These are phyloP conservation scores for Plasmodiophora brassicae DNA, from an alignment of 208 protist species.

Conservation along the genomic window DNA sequence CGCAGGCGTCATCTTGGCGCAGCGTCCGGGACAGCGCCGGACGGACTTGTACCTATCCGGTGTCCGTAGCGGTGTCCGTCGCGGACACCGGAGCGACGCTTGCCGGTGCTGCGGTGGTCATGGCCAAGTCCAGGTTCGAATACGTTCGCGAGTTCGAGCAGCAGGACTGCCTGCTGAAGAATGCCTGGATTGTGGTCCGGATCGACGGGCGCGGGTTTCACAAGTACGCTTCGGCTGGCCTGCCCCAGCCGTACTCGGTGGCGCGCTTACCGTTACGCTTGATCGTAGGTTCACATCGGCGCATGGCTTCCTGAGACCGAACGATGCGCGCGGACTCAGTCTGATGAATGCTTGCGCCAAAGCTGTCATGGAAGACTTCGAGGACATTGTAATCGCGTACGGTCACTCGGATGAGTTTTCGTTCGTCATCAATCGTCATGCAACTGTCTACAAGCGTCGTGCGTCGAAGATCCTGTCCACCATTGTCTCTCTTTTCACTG, in stretches of 20 bases:
- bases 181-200: constrained; percentile 37
- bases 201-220: constrained; percentile 40
- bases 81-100: too few relatives aligned
- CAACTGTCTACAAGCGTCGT: constrained; percentile 15
- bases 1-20: too few relatives aligned
- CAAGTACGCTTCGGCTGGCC: not conserved
- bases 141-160: not conserved
- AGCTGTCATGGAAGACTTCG: constrained; percentile 1
- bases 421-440: not conserved
- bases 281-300: not conserved
- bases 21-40: too few relatives aligned
- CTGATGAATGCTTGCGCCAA: not conserved
- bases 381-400: constrained; percentile 32
- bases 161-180: not conserved
- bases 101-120: too few relatives aligned
- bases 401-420: constrained; percentile 47
- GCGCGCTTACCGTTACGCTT: not conserved
- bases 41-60: too few relatives aligned
- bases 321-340: constrained; percentile 15
- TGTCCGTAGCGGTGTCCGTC: too few relatives aligned
- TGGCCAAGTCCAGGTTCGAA: constrained; percentile 24
- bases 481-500: constrained; percentile 27
- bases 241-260: not conserved
- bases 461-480: constrained; percentile 26
- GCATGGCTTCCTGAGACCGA: not conserved